Base-by-base conservation (phyloP, 1,139 yeast genomes). In the Magnusiomyces fungicola region DNA sequence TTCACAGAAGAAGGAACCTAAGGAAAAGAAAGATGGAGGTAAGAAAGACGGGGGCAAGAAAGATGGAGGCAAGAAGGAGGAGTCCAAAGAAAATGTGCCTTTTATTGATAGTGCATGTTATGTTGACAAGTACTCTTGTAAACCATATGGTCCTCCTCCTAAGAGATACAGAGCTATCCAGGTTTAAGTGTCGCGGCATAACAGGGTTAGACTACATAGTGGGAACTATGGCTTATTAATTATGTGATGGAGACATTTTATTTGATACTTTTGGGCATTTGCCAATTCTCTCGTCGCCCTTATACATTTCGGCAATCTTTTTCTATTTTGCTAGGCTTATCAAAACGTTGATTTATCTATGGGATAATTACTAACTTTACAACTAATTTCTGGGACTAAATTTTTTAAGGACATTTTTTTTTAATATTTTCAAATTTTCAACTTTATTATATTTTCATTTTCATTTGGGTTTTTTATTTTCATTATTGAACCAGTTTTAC, bases 71-170 rank as follows among this genome's bases (percentile, higher is more conserved):
- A 27, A 27, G 30, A 27, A 27, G 30, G 7, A 34, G 7, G 9
- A 34, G 38, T 14, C 7, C 29, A 37, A 10, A 34, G 36, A 29
- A 29, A n/a, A n/a, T n/a, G 22, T 4, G 32, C 43, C 32, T 3
- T 19, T 22, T 21, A 42, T 22, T 42, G 18, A 21, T 14, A 29
- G 32, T 18, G 22, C 21, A 12, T 45, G 27, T 22, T 61, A 59
- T 45, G 57, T 52, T 19, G 65, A 62, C 48, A 58, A 57, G 5
- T 57, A 53, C 46, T 52, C 64, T 18, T 60, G 62, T 51, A 61
- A 62, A 50, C 65, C 65, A 3, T 62, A 62, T 48, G 65, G 65
- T 3, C 59, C 64, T 6, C 65, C 65, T 29, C 65, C 65, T 12
- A 53, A 56, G n/a, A 47, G 65, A 32, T 62, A 62, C 50, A 53